Evolutionary conservation across 768 basidiomycete species (phyloP), one percentile per base, ranked within the genome.

Genomic region (Kondoa subrosea): DNA sequence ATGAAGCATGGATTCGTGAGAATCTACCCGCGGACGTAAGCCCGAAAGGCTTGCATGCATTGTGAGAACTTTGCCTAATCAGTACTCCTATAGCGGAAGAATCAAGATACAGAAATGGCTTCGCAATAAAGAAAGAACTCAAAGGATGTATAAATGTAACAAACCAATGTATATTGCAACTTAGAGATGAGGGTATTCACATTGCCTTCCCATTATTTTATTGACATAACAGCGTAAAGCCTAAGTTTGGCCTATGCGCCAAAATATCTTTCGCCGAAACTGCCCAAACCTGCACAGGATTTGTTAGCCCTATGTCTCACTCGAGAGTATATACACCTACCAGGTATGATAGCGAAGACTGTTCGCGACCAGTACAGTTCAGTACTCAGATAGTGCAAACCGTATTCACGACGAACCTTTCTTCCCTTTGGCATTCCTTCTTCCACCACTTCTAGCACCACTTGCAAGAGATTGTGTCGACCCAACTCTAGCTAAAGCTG

Each of bases 71-170:
- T n/a, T n/a, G n/a, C n/a, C n/a, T n/a, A n/a, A n/a, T n/a, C n/a
- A n/a, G n/a, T n/a, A n/a, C n/a, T n/a, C n/a, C n/a, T 50, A 50
- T 50, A 50, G 40, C 40, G 34, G 62, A n/a, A 15, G 62, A 50
- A 50, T 25, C 56, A 33, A 15, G 26, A 32, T 63, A 25, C 17
- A 63, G 61, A 31, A n/a, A 16, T 40, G 27, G 25, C 14, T 32
- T 30, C 29, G 15, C 12, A 33, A 34, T 34, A 27, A 65, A 25
- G 57, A 31, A 29, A 17, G 57, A 56, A 25, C 50, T 4, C n/a
- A 57, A 32, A 21, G 33, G 40, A 21, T 50, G 40, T 50, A 50
- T 50, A 50, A 50, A 50, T 50, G 40, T 21, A 50, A 50, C 21
- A 21, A 8, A 50, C 8, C 40, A 50, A 8, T 50, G 21, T 8